These are phyloP conservation scores for Termitomyces sp. DNA, from an alignment of 768 basidiomycete species.

Conservation along the genomic window DNA sequence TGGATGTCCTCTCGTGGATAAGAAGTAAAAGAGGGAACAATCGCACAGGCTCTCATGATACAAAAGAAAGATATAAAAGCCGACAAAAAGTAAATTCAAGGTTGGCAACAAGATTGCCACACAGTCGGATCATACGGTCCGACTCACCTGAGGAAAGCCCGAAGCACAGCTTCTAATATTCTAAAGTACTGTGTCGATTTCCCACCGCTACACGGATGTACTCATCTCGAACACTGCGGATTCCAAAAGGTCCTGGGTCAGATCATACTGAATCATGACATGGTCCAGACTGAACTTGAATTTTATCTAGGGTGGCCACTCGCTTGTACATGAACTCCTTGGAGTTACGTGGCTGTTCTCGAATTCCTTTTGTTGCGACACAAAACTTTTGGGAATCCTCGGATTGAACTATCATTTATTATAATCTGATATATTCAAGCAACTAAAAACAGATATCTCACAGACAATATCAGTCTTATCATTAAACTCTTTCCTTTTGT, in stretches of 20 bases:
- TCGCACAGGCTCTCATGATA: background rate
- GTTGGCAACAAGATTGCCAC: too few relatives aligned
- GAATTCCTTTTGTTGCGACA: background rate
- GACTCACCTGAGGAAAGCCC: too few relatives aligned
- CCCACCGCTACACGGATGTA: too few relatives aligned
- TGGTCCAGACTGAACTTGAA: background rate
- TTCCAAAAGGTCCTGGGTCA: too few relatives aligned
- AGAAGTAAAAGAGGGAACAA: background rate
- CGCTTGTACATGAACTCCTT: too few relatives aligned
- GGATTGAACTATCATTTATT: background rate
- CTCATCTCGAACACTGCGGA: too few relatives aligned
- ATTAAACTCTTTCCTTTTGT: constrained; percentile 1
- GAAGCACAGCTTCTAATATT: too few relatives aligned
- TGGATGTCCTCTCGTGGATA: background rate
- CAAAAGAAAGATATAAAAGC: too few relatives aligned
- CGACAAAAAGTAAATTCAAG: too few relatives aligned
- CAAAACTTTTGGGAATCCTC: background rate
- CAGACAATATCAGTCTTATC: background rate
- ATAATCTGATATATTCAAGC: background rate
- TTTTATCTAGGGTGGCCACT: too few relatives aligned
- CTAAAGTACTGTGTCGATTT: too few relatives aligned
- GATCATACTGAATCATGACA: background rate
- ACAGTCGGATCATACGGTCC: too few relatives aligned
- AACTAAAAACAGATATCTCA: background rate
- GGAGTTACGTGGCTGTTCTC: background rate